A percentile compares a stretch with the other conserved stretches of the same genome.
Conservation (phyloP, 768 basidiomycete genomes). For the Phylloporus sp. region DNA sequence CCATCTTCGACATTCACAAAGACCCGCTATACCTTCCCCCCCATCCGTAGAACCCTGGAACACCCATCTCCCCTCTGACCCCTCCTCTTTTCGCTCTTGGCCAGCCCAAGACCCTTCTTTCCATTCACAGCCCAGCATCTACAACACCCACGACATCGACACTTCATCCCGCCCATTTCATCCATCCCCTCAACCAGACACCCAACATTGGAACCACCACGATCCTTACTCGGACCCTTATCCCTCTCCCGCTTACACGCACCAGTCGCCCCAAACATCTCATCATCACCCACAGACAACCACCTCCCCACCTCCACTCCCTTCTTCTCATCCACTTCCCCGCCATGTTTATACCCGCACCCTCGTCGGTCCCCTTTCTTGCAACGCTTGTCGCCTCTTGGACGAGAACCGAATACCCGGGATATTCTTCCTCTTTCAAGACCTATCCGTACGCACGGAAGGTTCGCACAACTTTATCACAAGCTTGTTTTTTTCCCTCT, state of each 20-base stretch:
- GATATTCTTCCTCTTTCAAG: slow-evolving; percentile 94
- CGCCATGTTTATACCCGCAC: slow-evolving; percentile 78
- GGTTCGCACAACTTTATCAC: slow-evolving; percentile 43
- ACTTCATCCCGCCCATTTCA: slow-evolving; percentile 33
- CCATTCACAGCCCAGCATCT: slow-evolving; percentile 22
- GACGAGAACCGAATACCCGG: slow-evolving; percentile 85
- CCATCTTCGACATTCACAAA: slow-evolving; percentile 38
- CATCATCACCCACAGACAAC: slow-evolving; percentile 29
- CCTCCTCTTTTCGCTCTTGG: slow-evolving; percentile 49
- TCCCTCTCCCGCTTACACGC: slow-evolving; percentile 23
- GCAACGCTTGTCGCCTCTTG: slow-evolving; percentile 77
- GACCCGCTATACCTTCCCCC: slow-evolving; percentile 18
- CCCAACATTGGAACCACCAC: slow-evolving; percentile 29
- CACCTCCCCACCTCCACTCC: slow-evolving; percentile 22
- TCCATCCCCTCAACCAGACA: slow-evolving; percentile 35
- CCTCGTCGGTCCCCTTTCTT: slow-evolving; percentile 82
- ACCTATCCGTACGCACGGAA: slow-evolving; percentile 90
- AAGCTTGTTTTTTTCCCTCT: slow-evolving; percentile 14
- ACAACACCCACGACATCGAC: slow-evolving; percentile 34
- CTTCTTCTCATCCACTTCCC: slow-evolving; percentile 44
- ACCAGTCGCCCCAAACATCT: slow-evolving; percentile 27
- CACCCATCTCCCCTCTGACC: slow-evolving; percentile 21
- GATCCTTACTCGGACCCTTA: slow-evolving; percentile 21
- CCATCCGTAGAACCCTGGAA: slow-evolving; percentile 22
- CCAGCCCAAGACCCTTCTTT: no score